Conservation (phyloP, 768 basidiomycete genomes). For the Boletus barrowsii region DNA sequence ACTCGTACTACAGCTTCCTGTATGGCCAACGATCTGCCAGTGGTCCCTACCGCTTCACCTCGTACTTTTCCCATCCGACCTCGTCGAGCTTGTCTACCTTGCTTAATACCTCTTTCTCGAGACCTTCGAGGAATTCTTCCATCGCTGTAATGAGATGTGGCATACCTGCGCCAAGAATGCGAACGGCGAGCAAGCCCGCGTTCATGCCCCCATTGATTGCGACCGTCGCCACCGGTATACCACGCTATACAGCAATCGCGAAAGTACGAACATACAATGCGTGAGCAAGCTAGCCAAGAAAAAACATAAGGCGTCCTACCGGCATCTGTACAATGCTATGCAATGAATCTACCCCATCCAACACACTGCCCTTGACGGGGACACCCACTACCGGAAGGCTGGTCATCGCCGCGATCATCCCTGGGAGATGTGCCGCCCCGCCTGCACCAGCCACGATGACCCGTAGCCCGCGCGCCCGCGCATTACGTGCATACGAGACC, state of each 20-base stretch:
- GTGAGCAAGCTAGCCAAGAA: neutral
- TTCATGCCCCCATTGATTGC: slow-evolving; percentile 96
- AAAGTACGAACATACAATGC: neutral
- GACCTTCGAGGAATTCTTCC: slow-evolving; percentile 64
- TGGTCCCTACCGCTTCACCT: slow-evolving; percentile 36
- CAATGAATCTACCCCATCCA: slow-evolving; percentile 96
- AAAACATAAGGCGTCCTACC: slow-evolving; percentile 45
- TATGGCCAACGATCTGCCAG: too few species aligned
- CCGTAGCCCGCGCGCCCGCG: slow-evolving; percentile 61
- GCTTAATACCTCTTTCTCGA: slow-evolving; percentile 72
- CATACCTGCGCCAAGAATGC: slow-evolving; percentile 79
- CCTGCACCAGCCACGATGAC: slow-evolving; percentile 94
- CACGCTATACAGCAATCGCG: slow-evolving; percentile 54
- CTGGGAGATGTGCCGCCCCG: slow-evolving; percentile 97
- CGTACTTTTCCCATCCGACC: slow-evolving; percentile 86
- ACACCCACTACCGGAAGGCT: slow-evolving; percentile 92
- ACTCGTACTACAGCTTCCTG: too few species aligned
- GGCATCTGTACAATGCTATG: slow-evolving; percentile 99
- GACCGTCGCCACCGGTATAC: slow-evolving; percentile 95
- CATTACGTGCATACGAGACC: slow-evolving; percentile 76
- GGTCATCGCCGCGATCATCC: slow-evolving; percentile 97
- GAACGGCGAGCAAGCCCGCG: slow-evolving; percentile 86
- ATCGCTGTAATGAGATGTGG: slow-evolving; percentile 64
- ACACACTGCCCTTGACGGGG: slow-evolving; percentile 89
- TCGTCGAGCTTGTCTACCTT: slow-evolving; percentile 77